Conservation (phyloP, 139 green algal genomes). For the Chlamydomonas urium region DNA sequence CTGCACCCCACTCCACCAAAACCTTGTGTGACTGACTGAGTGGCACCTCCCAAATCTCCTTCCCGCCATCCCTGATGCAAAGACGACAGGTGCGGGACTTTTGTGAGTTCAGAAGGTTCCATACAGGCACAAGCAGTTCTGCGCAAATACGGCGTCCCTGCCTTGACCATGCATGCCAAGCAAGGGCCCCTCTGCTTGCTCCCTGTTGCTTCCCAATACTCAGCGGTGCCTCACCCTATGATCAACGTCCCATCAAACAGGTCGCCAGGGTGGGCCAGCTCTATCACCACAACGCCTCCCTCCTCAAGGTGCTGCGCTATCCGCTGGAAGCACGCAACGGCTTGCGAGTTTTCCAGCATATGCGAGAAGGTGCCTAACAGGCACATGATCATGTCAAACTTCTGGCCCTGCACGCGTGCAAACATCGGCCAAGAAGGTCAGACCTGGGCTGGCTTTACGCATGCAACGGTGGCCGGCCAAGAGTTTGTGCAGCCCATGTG, state of each 20-base stretch:
- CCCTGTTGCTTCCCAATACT: background rate
- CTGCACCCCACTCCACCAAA: slow-evolving; percentile 57
- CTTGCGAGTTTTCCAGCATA: slow-evolving; percentile 35
- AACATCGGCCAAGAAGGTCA: too few species aligned
- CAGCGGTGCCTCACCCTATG: slow-evolving; percentile 23
- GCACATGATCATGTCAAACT: slow-evolving; percentile 43
- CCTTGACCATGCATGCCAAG: background rate
- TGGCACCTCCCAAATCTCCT: slow-evolving; percentile 44
- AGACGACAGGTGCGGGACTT: too few species aligned
- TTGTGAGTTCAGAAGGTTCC: too few species aligned
- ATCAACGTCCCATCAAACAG: slow-evolving; percentile 48
- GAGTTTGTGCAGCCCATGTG: too few species aligned
- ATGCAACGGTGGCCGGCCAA: too few species aligned
- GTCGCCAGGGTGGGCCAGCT: slow-evolving; percentile 47
- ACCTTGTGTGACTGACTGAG: slow-evolving; percentile 28
- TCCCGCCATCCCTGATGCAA: slow-evolving; percentile 4
- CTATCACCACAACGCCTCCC: slow-evolving; percentile 42
- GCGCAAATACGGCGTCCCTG: too few species aligned
- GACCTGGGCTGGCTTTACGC: too few species aligned
- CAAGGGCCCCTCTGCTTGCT: too few species aligned
- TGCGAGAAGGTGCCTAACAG: slow-evolving; percentile 46
- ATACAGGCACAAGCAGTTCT: too few species aligned
- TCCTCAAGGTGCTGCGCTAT: slow-evolving; percentile 18
- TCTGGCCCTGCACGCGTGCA: too few species aligned
- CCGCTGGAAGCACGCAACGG: background rate